Evolutionary conservation across 2,329 filamentous ascomycete species (phyloP).

Genomic region (Fusarium redolens): DNA sequence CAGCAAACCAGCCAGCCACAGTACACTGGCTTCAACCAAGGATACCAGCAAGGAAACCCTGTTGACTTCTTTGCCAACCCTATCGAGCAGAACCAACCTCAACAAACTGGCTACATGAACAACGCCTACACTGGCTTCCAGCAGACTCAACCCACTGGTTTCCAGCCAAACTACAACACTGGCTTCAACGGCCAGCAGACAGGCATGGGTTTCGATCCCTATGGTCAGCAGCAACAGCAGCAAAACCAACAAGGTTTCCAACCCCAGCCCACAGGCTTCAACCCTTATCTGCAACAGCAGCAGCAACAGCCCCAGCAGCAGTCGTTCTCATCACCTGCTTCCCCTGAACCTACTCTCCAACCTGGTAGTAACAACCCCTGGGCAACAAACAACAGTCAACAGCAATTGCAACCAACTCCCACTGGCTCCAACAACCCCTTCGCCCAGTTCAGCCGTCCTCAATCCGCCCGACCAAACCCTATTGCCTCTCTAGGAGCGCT

Average conservation of each 20-base stretch:
- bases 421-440: constrained; percentile 99
- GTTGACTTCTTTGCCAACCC: constrained; percentile 99
- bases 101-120: constrained; percentile 79
- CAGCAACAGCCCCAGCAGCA: constrained; percentile 54
- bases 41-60: constrained; percentile 94
- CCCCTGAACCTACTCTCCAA: constrained; percentile 72
- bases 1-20: constrained; percentile 72
- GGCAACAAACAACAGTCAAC: constrained; percentile 72
- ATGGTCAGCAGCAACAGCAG: constrained; percentile 59
- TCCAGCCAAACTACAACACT: constrained; percentile 70
- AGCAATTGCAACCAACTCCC: constrained; percentile 79
- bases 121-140: constrained; percentile 67
- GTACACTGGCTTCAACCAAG: constrained; percentile 92
- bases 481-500: constrained; percentile 80
- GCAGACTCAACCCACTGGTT: constrained; percentile 61
- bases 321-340: constrained; percentile 54
- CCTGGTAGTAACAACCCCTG: constrained; percentile 95
- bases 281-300: constrained; percentile 59
- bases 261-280: constrained; percentile 65
- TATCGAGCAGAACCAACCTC: constrained; percentile 79
- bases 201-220: constrained; percentile 77
- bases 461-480: constrained; percentile 60
- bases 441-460: constrained; percentile 76
- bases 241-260: constrained; percentile 58
- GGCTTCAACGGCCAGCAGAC: constrained; percentile 73